Conservation (phyloP, 2,329 filamentous ascomycete genomes). For the Ambrosiella xylebori region DNA sequence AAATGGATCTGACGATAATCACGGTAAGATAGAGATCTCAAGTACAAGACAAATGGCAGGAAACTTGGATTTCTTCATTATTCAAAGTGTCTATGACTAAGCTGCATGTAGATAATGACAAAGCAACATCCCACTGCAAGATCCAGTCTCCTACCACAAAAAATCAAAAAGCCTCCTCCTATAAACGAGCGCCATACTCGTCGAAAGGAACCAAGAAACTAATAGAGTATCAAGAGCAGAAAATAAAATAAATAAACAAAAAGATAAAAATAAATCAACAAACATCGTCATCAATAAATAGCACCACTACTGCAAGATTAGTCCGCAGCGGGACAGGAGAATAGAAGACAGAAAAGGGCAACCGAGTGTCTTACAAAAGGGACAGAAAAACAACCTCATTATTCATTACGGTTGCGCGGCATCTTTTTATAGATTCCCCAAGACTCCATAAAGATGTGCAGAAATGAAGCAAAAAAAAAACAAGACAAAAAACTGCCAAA, state of each 20-base stretch:
- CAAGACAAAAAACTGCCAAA: no score
- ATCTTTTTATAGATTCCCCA: no score
- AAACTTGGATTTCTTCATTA: neutral
- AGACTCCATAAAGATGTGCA: no score
- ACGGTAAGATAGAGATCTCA: neutral
- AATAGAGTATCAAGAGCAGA: neutral
- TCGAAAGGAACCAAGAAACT: neutral
- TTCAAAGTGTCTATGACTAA: neutral
- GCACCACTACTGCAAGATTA: no score
- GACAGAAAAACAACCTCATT: neutral
- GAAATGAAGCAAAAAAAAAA: no score
- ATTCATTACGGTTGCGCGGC: neutral
- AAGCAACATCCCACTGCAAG: neutral
- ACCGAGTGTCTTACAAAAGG: neutral
- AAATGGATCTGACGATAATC: neutral
- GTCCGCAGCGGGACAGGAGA: neutral
- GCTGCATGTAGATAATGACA: neutral
- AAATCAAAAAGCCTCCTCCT: neutral
- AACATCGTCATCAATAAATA: neutral
- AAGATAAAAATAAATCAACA: neutral
- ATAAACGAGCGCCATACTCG: neutral
- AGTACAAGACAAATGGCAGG: neutral
- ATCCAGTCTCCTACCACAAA: neutral
- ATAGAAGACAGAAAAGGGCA: neutral
- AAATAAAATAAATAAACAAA: neutral